Evolutionary conservation across 352 stramenopile species (phyloP).

Genomic region (Pythium brassicae): DNA sequence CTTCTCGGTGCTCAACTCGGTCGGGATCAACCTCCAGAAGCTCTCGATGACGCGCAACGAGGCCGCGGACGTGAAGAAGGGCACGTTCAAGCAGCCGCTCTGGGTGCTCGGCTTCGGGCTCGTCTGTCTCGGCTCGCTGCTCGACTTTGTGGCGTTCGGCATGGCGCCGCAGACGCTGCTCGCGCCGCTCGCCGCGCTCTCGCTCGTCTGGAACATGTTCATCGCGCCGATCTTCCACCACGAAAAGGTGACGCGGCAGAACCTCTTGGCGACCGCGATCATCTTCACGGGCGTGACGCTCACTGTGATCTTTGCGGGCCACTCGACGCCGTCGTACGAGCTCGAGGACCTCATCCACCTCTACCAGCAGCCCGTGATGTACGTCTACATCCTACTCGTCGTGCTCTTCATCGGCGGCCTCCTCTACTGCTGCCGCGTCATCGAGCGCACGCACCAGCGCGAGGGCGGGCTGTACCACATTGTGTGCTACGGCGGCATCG

Average conservation of each 20-base stretch:
- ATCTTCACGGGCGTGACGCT: conserved; percentile 88
- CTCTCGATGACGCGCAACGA: conserved; percentile 82
- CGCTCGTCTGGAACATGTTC: conserved; percentile 91
- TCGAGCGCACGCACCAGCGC: conserved; percentile 65
- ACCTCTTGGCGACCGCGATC: conserved; percentile 80
- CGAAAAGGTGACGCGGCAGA: conserved; percentile 79
- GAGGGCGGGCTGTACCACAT: conserved; percentile 75
- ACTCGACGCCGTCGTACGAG: conserved; percentile 84
- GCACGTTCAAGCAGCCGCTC: conserved; percentile 79
- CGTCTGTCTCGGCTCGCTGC: conserved; percentile 75
- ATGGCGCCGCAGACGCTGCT: conserved; percentile 89
- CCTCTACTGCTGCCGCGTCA: conserved; percentile 65
- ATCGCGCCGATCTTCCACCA: conserved; percentile 89
- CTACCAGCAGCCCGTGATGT: conserved; percentile 78
- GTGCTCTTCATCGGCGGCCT: conserved; percentile 57
- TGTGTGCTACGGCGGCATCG: conserved; percentile 85
- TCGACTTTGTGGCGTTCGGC: conserved; percentile 91
- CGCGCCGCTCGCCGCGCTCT: conserved; percentile 84
- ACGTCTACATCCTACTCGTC: conserved; percentile 78
- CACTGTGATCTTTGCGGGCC: conserved; percentile 86
- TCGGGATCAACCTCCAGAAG: conserved; percentile 92
- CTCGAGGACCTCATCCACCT: conserved; percentile 81
- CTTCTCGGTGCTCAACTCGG: conserved; percentile 86
- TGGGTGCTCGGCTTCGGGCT: conserved; percentile 87
- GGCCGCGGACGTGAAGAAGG: conserved; percentile 55